Conservation (phyloP, 768 basidiomycete species). For the Lepiota venenata region DNA sequence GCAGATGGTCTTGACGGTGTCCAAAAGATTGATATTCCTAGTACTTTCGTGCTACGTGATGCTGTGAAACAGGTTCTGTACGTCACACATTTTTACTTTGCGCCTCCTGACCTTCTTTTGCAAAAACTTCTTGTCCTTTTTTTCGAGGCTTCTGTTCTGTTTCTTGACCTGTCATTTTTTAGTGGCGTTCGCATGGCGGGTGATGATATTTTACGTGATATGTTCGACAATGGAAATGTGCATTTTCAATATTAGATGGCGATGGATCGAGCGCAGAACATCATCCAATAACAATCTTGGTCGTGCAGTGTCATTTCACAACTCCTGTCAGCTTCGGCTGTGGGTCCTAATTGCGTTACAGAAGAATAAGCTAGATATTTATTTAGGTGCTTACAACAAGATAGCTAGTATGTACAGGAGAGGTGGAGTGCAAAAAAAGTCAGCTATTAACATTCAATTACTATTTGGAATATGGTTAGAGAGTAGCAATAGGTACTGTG, state of each 20-base stretch:
- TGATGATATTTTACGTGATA: slow-evolving; percentile 43
- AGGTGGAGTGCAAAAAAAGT: too few species aligned
- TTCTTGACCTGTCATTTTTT: neutral
- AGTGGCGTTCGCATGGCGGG: slow-evolving; percentile 44
- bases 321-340: too few species aligned
- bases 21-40: slow-evolving; percentile 76
- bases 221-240: slow-evolving; percentile 60
- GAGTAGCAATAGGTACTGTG: too few species aligned
- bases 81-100: slow-evolving; percentile 23
- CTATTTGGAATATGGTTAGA: too few species aligned
- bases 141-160: too few species aligned
- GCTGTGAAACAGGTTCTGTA: slow-evolving; percentile 62
- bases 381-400: too few species aligned
- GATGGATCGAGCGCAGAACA: slow-evolving; percentile 19
- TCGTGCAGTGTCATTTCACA: too few species aligned
- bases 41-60: slow-evolving; percentile 68
- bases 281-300: slow-evolving; percentile 15
- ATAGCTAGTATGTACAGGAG: too few species aligned
- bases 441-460: too few species aligned
- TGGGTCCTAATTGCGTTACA: too few species aligned
- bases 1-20: slow-evolving; percentile 69
- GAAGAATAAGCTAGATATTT: too few species aligned
- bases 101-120: neutral
- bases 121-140: neutral
- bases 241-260: slow-evolving; percentile 43